Base-by-base conservation (phyloP, 225 moss, liverwort and hornwort genomes). In the Rhytidiadelphus loreus region DNA sequence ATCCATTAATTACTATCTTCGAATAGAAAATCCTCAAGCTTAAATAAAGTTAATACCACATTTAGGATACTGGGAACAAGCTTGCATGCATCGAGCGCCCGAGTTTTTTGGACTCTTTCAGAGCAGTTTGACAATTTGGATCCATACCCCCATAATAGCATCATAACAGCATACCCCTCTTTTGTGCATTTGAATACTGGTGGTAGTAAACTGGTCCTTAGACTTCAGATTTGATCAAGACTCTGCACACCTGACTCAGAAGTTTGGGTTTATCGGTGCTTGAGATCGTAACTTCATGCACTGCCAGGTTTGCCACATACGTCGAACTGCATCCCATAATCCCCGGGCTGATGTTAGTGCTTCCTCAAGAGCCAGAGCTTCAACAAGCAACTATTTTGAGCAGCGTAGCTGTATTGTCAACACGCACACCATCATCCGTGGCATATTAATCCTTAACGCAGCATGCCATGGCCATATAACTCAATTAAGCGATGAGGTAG, bases 221-320 rank as follows among this genome's bases (percentile, higher is more conserved):
- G 23, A 55, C 39, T 64, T 85, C 25, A 56, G 72, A 53, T 44
- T 48, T 39, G 50, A 77, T 50, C 39, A 71, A n/a, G 66, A 20
- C 53, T 63, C 16, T 56, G 86, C 86, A 58, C 87, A 96, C 98
- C 97, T 97, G 97, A 82, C 97, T 97, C 41, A 98, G 92, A 90
- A 98, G 97, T 90, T 98, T 98, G 65, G 97, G 97, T 90, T 95
- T 98, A 88, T 98, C 98, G 41, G 92, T 72, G 32, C 95, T 94
- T 46, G 98, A 95, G 85, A 98, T 95, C 46, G 95, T 95, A 43
- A 98, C 95, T 94, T 98, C 98, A 89, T 97, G 96, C 95, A 95
- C 96, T 41, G 94, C 93, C 88, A 88, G 88, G 62, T 95, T 96
- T 68, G 88, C 52, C 39, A 90, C 86, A 81, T 84, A 90, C 35